Percentiles rank a stretch among this genome's conserved stretches.
phyloP scores from a whole-genome alignment of 2,329 filamentous ascomycete species.

The Fusarium circinatum region DNA sequence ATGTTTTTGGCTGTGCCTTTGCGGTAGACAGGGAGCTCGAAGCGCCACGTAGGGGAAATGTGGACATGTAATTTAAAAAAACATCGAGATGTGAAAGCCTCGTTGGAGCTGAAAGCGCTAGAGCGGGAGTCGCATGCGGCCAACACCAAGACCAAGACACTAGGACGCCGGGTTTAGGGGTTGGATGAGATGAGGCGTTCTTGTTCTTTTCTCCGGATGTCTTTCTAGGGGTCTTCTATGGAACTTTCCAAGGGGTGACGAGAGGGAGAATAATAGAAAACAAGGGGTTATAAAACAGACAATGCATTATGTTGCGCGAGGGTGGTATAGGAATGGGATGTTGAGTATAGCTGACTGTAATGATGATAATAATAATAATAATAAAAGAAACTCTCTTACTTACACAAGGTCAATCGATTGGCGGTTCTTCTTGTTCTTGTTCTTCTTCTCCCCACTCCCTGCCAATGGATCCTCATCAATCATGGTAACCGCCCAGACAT shows the following conservation, averaged over 20 bases:
- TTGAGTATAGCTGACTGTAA: background rate
- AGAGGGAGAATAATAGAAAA: background rate
- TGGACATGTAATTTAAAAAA: conserved; percentile 44
- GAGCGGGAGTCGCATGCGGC: conserved; percentile 16
- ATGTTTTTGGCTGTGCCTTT: conserved; percentile 35
- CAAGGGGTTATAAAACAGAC: conserved; percentile 1
- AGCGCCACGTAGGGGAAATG: conserved; percentile 43
- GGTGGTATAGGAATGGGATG: conserved; percentile 8
- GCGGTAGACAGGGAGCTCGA: conserved; percentile 35
- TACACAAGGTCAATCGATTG: conserved; percentile 39
- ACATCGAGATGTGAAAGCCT: conserved; percentile 1
- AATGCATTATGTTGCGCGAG: background rate
- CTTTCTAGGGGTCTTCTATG: background rate
- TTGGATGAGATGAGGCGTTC: background rate
- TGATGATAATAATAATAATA: background rate
- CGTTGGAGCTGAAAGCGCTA: conserved; percentile 10
- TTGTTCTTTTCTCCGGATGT: background rate
- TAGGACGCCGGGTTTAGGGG: background rate
- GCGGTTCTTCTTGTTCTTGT: conserved; percentile 5
- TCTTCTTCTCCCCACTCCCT: conserved; percentile 13
- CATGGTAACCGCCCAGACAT: conserved; percentile 44
- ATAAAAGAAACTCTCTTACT: conserved; percentile 17
- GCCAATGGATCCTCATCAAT: conserved; percentile 41
- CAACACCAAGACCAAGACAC: conserved; percentile 8
- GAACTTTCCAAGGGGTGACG: background rate